These are phyloP conservation scores for Ciborinia camelliae DNA, from an alignment of 2,329 filamentous ascomycete species.

Conservation along the genomic window DNA sequence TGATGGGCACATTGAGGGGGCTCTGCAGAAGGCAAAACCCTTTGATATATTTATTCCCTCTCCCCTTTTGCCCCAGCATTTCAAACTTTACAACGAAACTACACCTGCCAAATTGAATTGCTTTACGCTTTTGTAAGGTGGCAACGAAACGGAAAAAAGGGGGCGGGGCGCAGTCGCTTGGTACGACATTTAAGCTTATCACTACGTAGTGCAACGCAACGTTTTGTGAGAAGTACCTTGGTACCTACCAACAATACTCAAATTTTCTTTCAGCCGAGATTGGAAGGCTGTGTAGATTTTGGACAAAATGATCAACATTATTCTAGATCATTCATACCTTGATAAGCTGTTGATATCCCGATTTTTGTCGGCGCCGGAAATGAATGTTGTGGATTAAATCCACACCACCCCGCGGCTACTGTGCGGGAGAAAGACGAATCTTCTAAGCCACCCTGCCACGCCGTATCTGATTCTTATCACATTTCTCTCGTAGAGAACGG, in stretches of 20 bases:
- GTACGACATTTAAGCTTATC: constrained; percentile 8
- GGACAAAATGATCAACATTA: neutral
- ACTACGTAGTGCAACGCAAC: neutral
- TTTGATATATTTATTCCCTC: neutral
- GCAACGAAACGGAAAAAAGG: neutral
- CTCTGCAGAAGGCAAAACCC: neutral
- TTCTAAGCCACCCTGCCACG: neutral
- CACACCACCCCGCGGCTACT: neutral
- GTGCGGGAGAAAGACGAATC: neutral
- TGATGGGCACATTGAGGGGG: neutral
- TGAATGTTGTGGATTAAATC: neutral
- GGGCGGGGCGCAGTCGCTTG: constrained; percentile 13
- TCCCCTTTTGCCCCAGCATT: neutral
- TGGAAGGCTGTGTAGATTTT: neutral
- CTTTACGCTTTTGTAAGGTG: neutral
- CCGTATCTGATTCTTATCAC: neutral
- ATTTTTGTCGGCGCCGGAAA: neutral
- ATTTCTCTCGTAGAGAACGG: neutral
- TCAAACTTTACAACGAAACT: neutral
- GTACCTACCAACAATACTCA: too few relatives aligned
- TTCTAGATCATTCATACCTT: neutral
- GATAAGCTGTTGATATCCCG: neutral
- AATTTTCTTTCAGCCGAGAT: neutral
- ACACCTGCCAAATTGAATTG: neutral
- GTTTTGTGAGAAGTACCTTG: neutral